Base-by-base conservation (phyloP, 805 yeast genomes). In the Candida silvicultrix region DNA sequence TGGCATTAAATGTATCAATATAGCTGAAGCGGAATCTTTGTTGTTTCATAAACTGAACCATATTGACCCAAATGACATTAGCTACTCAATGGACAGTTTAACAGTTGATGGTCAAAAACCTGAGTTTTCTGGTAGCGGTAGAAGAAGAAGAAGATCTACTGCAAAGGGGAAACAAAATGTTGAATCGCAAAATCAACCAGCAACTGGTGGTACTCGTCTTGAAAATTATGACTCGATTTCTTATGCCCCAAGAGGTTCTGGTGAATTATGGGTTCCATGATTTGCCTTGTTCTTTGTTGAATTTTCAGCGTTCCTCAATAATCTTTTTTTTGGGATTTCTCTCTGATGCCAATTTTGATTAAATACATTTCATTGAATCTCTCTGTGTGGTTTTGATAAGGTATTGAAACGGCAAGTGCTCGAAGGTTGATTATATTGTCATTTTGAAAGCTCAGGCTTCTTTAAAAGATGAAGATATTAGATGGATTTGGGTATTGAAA, bases 161-260 rank as follows among this genome's bases (percentile, higher is more conserved):
- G 5, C 5, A 15, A 31, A 31, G 38, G 19, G 15, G 22, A 41
- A 52, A 32, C 46, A 16, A 12, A 15, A 4, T 2, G 6, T 12
- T 11, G 5, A 32, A 15, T 5, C 36, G 4, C 7, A 18, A 60
- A 6, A 44, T 50, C 10, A 51, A 54, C 39, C 54, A 49, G 44
- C 18, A 20, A 25, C 9, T 37, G 39, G 25, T 12, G 46, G 52
- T 40, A 61, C 70, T 40, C 64, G 68, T 48, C 66, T 63, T 48
- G 77, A 80, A 46, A 60, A 66, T 19, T 77, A 70, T 51, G 71
- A 71, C 42, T 64, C 68, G 4, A 71, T 77, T 18, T 70, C 74
- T 29, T 82, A 70, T 63, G 86, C 84, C 3, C 76, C 83, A 40
- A 71, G 86, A 63, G 84, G 82, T 5, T 54, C 63, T 5, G 88